Evolutionary conservation across 495 filamentous ascomycete species (phyloP), one percentile per base, ranked within the genome.

Genomic region (Lichina pygmaea): DNA sequence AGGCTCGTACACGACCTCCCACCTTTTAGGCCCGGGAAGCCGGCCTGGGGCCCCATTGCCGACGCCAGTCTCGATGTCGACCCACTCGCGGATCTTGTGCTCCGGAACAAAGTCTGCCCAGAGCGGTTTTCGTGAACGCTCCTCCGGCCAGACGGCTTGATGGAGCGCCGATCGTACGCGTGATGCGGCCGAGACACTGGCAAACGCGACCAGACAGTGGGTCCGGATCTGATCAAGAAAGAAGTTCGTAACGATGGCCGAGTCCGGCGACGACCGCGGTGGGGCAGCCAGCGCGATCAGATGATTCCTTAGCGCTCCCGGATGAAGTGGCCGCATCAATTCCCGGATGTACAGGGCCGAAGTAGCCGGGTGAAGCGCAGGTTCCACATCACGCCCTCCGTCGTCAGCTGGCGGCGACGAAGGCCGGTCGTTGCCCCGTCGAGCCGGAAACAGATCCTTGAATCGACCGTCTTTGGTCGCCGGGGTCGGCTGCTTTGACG

Each of bases 101-200:
- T 79, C 71, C 0, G 89, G 89, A 6, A 94, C 68, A 55, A 92
- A 97, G 51, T 97, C 89, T 5, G 78, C 81, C 70, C 78, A 93
- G 6, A 97, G 69, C 3, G 69, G 69, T 57, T 89, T 86, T 37
- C 89, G 72, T 41, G 77, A 78, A 43, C 75, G 71, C 58, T 95
- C 89, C 37, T 81, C 71, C 1, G 89, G 89, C 82, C 84, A 97
- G 37, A 83, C 65, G 4, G 66, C 68, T 38, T 68, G 69, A 55
- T 97, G 89, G 7, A 97, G 60, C 8, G 70, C 68, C 0, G 73
- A 70, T 33, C 89, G 77, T 13, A 81, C 86, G 9, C 86, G 70
- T 6, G 78, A 75, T 11, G 89, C 89, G 6, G 78, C 74, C 2
- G 75, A 61, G 33, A 75, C 58, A 46, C 60, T 73, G 24, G 60